Conservation (phyloP, 2,329 filamentous ascomycete species). For the Pseudocercospora musae region DNA sequence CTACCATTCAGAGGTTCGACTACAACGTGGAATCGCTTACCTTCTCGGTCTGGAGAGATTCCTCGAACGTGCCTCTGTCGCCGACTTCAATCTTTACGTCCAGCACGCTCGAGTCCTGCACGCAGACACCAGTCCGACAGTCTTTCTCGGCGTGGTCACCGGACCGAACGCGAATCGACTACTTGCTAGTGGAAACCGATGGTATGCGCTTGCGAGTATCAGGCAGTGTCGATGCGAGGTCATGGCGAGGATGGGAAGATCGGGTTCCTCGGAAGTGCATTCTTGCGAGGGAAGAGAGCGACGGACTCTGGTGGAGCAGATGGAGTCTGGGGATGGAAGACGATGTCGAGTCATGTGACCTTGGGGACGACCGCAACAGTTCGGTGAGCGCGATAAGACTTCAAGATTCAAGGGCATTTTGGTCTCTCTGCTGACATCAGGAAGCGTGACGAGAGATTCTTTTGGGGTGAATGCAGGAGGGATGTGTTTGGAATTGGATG, state of each 20-base stretch:
- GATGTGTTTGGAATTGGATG: no score
- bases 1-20: not conserved
- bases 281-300: not conserved
- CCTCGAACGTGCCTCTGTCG: not conserved
- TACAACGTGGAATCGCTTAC: not conserved
- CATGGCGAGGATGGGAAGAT: not conserved
- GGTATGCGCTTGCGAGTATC: not conserved
- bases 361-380: no score
- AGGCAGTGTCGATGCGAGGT: conserved; percentile 7
- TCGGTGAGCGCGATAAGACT: no score
- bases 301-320: not conserved
- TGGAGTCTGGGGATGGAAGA: not conserved
- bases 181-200: not conserved
- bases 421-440: no score
- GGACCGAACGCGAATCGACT: conserved; percentile 8
- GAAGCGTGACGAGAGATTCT: no score
- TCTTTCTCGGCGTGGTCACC: not conserved
- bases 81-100: conserved; percentile 4
- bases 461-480: no score
- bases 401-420: no score
- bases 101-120: not conserved
- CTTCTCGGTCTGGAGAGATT: not conserved
- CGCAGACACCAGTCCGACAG: not conserved
- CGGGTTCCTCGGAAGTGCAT: not conserved
- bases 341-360: not conserved